Evolutionary conservation across 129 eudicot species (phyloP), one percentile per base, ranked within the genome.

Genomic region (Centella asiatica): DNA sequence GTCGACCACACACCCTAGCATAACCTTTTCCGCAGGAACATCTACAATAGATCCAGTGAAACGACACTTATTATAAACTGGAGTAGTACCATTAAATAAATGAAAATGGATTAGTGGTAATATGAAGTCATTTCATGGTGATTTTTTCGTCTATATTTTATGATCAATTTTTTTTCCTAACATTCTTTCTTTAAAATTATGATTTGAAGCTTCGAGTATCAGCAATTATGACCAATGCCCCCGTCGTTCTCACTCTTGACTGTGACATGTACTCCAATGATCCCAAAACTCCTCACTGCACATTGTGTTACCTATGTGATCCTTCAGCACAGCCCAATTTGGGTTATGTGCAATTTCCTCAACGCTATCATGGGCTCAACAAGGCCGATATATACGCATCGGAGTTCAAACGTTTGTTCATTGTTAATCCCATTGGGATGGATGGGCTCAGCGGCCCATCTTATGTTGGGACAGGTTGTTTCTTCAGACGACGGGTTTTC

Each of bases 211-310:
- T 85, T 42, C 84, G 97, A 39, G 89, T 85, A 34, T 89, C 97
- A 4, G 80, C 78, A 39, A 56, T 71, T 10, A 80, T 86, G 95
- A 86, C 80, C 23, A 86, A 86, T 64, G 74, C 87, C 15, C 82
- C 90, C 1, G 57, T 86, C 23, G 31, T 86, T 19, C 80, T 86
- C 60, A 82, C 87, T 22, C 77, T 77, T 62, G 93, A 85, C 34
- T 85, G 93, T 6, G 97, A 90, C 80, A 85, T 83, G 89, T 73
- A 68, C 68, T 90, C 97, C 19, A 90, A 90, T 36, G 95, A 90
- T 75, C 95, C 95, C 15, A 76, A 66, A 39, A 83, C 97, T 2
- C 78, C 73, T 40, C 73, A 77, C 19, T 69, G 66, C 29, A 76
- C 64, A 19, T 62, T 90, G 48, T 90, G 97, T 65, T 86, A 68